Percentiles rank a stretch among this genome's conserved stretches.
Evolutionary conservation across 2,329 filamentous ascomycete species (phyloP).

Genomic region (Hypoxylon sp.): DNA sequence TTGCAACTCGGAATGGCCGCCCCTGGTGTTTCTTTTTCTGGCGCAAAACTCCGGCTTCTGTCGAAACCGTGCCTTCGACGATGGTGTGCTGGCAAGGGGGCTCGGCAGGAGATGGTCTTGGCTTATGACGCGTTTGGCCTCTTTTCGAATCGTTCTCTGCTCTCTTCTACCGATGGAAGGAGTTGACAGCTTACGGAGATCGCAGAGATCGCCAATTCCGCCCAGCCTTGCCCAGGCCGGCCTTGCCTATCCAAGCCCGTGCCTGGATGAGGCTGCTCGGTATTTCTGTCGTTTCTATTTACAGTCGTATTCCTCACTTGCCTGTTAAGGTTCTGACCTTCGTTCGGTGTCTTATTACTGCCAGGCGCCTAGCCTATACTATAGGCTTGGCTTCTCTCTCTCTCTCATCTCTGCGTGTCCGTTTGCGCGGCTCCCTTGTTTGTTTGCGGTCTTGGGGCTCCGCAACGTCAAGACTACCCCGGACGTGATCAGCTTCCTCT

Average conservation of each 20-base stretch:
- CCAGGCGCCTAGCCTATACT: slow-evolving; percentile 1
- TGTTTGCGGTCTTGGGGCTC: not conserved
- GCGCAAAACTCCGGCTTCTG: slow-evolving; percentile 19
- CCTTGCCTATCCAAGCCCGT: not conserved
- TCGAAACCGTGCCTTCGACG: no score
- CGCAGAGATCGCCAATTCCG: slow-evolving; percentile 5
- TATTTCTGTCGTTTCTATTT: slow-evolving; percentile 9
- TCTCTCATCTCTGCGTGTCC: not conserved
- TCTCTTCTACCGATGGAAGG: slow-evolving; percentile 11
- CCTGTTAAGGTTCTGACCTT: slow-evolving; percentile 24
- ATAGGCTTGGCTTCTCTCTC: slow-evolving; percentile 23
- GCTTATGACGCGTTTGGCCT: slow-evolving; percentile 5
- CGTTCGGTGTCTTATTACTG: slow-evolving; percentile 25
- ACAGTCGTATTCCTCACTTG: not conserved
- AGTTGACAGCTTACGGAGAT: no score
- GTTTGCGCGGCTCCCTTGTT: slow-evolving; percentile 6
- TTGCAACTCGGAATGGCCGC: slow-evolving; percentile 31
- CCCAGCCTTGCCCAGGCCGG: slow-evolving; percentile 15
- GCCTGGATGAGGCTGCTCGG: slow-evolving; percentile 20
- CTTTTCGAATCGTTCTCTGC: not conserved
- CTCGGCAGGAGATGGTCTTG: slow-evolving; percentile 11
- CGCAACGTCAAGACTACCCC: not conserved
- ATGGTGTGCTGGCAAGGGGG: no score
- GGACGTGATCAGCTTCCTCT: slow-evolving; percentile 7
- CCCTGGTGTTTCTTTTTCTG: slow-evolving; percentile 10